phyloP scores from a whole-genome alignment of 257 asterid genomes.

The Fraxinus cuspidata region DNA sequence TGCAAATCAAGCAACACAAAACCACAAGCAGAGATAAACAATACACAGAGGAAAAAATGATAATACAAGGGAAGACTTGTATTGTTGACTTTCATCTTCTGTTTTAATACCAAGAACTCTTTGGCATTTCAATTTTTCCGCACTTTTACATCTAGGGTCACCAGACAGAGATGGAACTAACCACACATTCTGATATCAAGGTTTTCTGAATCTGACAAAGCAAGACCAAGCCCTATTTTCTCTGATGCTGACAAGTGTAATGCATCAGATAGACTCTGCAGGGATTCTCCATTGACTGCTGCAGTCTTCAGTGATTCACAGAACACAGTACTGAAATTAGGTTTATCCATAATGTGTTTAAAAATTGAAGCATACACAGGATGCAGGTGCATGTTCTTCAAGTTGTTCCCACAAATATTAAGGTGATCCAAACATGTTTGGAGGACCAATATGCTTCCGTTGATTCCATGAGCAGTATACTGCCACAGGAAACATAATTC shows the following conservation, averaged over 20 bases:
- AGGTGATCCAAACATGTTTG: constrained; percentile 68
- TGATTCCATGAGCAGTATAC: constrained; percentile 65
- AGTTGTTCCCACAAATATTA: constrained; percentile 55
- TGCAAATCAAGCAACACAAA: constrained; percentile 41
- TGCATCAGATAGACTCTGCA: constrained; percentile 67
- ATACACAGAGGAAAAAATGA: neutral
- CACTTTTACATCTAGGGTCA: neutral
- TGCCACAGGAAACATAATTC: constrained; percentile 38
- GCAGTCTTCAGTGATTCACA: constrained; percentile 60
- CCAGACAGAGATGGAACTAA: constrained; percentile 41
- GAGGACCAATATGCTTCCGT: constrained; percentile 76
- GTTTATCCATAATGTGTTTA: constrained; percentile 69
- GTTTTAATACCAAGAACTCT: constrained; percentile 7
- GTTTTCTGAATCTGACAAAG: constrained; percentile 75
- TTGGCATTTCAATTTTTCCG: constrained; percentile 12
- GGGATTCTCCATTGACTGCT: constrained; percentile 62
- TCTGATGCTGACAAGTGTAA: constrained; percentile 62
- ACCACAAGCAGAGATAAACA: constrained; percentile 20
- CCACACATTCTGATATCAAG: constrained; percentile 73
- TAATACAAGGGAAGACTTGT: neutral
- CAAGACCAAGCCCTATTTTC: constrained; percentile 84
- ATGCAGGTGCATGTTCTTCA: constrained; percentile 58
- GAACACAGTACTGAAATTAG: constrained; percentile 74
- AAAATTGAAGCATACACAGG: constrained; percentile 69
- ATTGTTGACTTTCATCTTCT: neutral